Conservation (phyloP, 2,329 filamentous ascomycete species). For the Rachicladosporium sp. region DNA sequence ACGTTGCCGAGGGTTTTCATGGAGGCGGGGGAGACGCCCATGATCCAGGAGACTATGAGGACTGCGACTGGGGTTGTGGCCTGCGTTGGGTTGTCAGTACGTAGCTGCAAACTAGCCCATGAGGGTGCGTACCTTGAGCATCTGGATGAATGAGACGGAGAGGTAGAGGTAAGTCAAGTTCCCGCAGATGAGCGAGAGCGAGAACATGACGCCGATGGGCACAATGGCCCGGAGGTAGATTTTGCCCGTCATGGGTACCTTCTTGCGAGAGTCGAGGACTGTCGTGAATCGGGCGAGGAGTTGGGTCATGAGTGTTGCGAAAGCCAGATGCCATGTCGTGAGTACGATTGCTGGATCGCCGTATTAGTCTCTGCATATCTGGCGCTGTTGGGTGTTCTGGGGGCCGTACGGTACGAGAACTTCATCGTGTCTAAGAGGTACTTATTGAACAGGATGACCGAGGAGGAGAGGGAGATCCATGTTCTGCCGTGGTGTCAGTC, state of each 20-base stretch:
- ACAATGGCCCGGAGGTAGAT: conserved; percentile 90
- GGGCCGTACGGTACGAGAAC: conserved; percentile 48
- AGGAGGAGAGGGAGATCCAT: conserved; percentile 88
- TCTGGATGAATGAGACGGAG: conserved; percentile 94
- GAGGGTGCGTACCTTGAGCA: conserved; percentile 98
- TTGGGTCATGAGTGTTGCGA: conserved; percentile 91
- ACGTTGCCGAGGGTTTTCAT: conserved; percentile 84
- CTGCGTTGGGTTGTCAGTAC: conserved; percentile 30
- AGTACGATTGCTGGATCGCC: conserved; percentile 57
- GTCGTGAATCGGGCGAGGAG: conserved; percentile 79
- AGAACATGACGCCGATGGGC: conserved; percentile 92
- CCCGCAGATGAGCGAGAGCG: conserved; percentile 87
- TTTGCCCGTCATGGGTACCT: conserved; percentile 90
- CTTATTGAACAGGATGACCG: conserved; percentile 99
- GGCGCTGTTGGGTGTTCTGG: background rate
- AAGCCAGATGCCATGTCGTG: conserved; percentile 89
- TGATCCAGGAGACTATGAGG: conserved; percentile 74
- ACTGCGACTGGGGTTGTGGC: conserved; percentile 92
- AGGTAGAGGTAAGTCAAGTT: conserved; percentile 94
- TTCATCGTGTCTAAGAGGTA: conserved; percentile 79
- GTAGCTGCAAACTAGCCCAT: too few relatives aligned
- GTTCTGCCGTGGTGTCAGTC: conserved; percentile 39
- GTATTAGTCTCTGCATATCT: conserved; percentile 22
- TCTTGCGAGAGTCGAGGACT: conserved; percentile 85
- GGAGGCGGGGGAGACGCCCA: conserved; percentile 75